Base-by-base conservation (phyloP, 1,284 basidiomycete genomes). In the Ceratobasidium sp. region DNA sequence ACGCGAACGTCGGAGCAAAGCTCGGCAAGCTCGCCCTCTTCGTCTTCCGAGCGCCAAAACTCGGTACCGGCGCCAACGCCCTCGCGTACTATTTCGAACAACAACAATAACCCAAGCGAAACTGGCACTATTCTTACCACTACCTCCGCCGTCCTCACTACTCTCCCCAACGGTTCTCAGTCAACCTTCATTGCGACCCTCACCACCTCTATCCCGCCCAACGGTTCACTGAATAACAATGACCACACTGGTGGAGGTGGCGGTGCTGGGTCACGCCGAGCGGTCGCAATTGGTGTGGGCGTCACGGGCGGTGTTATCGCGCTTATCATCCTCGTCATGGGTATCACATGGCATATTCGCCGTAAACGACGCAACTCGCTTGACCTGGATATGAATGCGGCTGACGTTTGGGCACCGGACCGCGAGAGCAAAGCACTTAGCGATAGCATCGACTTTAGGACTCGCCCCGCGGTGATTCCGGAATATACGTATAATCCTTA, bases 291-390 rank as follows among this genome's bases (percentile, higher is more conserved):
- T 40, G 73, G 73, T n/a, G 63, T 67, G 33, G 73, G 73, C 9
- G 73, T 76, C 13, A 53, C 73, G 26, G 73, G 73, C n/a, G 73
- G 73, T 28, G 46, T 76, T 20, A 12, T 76, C 3, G 73, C 73
- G 23, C 49, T 76, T 3, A 76, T 76, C 39, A 76, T 76, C 33
- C 63, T 76, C 39, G n/a, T 76, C 20, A 66, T 76, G 26, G 73
- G 73, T 15, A 67, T 76, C 63, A 76, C 73, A 7, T 76, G 73
- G 73, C 73, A 76, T 20, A 66, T 76, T 26, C 73, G 73, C 3
- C 73, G 73, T 18, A 76, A 67, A 51, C 55, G 73, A 39, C 44
- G 73, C 7, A 60, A n/a, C 49, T 5, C 1, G 51, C 51, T 53
- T 3, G 51, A n/a, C 4, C 51, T 53, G 18, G 58, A 26, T 7